Percentiles rank a stretch among this genome's conserved stretches.
phyloP scores from a whole-genome alignment of 305 asterid genomes.

The Salvia sclarea region DNA sequence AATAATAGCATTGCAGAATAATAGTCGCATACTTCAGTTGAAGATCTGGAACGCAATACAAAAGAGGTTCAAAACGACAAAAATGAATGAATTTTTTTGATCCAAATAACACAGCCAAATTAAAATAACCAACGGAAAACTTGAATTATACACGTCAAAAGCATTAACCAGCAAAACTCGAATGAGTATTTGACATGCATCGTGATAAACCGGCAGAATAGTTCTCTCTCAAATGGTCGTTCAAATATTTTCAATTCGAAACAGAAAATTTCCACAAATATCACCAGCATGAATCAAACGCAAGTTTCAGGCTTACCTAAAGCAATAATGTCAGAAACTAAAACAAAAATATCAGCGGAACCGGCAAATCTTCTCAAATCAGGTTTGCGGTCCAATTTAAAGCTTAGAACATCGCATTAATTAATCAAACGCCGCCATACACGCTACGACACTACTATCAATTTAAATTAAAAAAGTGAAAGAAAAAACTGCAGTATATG shows the following conservation, averaged over 20 bases:
- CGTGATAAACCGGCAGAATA: neutral
- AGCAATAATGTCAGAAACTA: neutral
- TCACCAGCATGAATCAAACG: conserved; percentile 14
- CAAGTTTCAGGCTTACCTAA: neutral
- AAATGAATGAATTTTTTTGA: neutral
- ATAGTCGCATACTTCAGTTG: conserved; percentile 5
- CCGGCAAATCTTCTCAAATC: conserved; percentile 16
- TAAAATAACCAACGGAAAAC: neutral
- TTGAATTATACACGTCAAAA: neutral
- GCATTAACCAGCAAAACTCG: conserved; percentile 14
- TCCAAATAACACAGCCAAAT: neutral
- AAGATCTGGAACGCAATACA: conserved; percentile 5
- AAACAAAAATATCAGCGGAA: neutral
- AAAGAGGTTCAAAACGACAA: neutral
- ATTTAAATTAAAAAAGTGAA: neutral
- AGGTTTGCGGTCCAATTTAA: conserved; percentile 8
- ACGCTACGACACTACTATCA: conserved; percentile 5
- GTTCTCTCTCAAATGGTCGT: neutral
- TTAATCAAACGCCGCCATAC: neutral
- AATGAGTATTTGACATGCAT: conserved; percentile 10
- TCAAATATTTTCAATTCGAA: neutral
- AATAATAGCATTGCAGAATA: neutral
- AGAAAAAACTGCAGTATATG: neutral
- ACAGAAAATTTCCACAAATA: neutral
- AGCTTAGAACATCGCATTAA: conserved; percentile 16